Conservation (phyloP, 179 eudicot genomes). For the Amaranthus tricolor region DNA sequence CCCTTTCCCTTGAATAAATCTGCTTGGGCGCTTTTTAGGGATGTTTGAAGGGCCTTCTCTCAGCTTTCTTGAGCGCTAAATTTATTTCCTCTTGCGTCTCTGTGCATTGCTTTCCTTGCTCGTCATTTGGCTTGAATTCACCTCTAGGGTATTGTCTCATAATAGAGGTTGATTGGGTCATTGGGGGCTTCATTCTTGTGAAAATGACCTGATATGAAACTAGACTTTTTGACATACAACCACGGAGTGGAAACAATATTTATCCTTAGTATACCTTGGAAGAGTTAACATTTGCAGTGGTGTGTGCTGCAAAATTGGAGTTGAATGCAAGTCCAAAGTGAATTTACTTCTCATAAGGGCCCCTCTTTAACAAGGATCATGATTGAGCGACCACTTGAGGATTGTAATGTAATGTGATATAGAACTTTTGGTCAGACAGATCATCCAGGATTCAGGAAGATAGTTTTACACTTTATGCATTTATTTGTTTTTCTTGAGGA, state of each 20-base stretch:
- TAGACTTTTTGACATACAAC: neutral
- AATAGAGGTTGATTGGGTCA: too few species aligned
- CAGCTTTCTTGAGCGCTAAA: neutral
- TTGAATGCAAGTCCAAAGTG: neutral
- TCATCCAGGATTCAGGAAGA: neutral
- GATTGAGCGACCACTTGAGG: neutral
- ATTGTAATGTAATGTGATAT: neutral
- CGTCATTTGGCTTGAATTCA: neutral
- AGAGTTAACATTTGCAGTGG: neutral
- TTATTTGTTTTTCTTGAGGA: too few species aligned
- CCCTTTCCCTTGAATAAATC: neutral
- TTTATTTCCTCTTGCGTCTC: neutral
- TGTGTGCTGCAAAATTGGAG: neutral
- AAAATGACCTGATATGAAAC: neutral
- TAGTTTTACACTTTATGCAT: neutral
- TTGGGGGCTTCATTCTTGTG: neutral
- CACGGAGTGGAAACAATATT: neutral
- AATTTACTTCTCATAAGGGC: neutral
- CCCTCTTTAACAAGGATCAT: neutral
- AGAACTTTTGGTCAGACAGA: neutral
- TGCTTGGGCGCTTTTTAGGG: neutral
- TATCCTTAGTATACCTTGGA: neutral
- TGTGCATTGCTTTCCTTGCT: neutral
- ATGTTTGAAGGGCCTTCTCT: neutral
- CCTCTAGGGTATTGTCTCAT: too few species aligned